Evolutionary conservation across 2,329 filamentous ascomycete genomes (phyloP), one percentile per base, ranked within the genome.

Genomic region (Verticillium tricorpus): DNA sequence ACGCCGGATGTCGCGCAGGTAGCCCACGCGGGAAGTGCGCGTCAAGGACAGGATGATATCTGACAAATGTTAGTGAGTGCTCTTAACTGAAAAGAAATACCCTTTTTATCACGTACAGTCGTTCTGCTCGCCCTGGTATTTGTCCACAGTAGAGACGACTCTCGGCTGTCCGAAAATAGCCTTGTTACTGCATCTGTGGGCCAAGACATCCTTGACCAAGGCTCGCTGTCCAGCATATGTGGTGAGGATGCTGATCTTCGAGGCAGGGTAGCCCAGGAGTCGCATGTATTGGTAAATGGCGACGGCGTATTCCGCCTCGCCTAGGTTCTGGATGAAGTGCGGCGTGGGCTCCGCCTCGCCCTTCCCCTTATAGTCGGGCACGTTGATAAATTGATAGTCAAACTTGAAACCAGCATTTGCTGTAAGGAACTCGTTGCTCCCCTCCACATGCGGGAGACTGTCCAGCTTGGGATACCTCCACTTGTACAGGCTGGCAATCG

Each of bases 61-160:
- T 95, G 63, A 14, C 37, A 11, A n/a, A 19, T 37, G 62, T 73
- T 63, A 74, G 70, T 61, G 22, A 17, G 61, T 55, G n/a, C 4
- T 14, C 40, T 35, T 35, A 14, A 19, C 32, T 59, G 62, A 60
- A 62, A n/a, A 35, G 32, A 56, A 28, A 25, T 28, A 40, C 31
- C 56, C 14, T 37, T 19, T n/a, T 6, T 22, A 34, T 45, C 61
- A 86, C 90, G 83, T 83, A 95, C 92, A 98, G 72, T 99, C 95
- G 76, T 99, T 99, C 77, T 99, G 95, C 80, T 99, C 95, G 73
- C 95, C 96, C 79, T 99, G 95, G 71, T 98, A 99, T 75, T 97
- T 97, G 79, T 99, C 95, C 65, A 99, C 94, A 5, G 96, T 99
- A 3, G 92, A 93, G 32, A 99, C 92, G 60, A 90, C 89, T 75